Conservation (phyloP, 495 filamentous ascomycete genomes). For the Tetracladium setigerum region DNA sequence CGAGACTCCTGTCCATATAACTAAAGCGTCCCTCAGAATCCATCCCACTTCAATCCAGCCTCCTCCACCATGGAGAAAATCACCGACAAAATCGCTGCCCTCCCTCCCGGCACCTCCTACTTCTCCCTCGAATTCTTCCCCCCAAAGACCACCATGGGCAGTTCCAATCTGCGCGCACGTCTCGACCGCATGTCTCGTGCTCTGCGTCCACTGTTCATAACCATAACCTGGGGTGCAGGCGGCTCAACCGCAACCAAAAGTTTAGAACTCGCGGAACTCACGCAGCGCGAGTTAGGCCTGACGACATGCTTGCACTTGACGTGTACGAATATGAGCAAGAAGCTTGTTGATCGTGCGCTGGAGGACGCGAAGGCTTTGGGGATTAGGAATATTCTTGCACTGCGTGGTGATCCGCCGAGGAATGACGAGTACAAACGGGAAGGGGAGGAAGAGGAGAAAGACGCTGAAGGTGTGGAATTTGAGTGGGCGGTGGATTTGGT, state of each 20-base stretch:
- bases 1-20: too few relatives aligned
- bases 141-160: conserved; percentile 91
- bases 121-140: conserved; percentile 99
- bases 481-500: conserved; percentile 87
- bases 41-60: neutral
- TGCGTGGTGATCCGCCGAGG: conserved; percentile 89
- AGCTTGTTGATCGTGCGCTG: conserved; percentile 77
- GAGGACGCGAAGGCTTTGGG: conserved; percentile 90
- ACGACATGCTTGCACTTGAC: conserved; percentile 96
- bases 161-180: conserved; percentile 84
- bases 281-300: conserved; percentile 81
- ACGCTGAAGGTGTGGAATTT: conserved; percentile 63
- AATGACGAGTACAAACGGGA: conserved; percentile 70
- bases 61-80: conserved; percentile 69
- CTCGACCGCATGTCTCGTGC: conserved; percentile 92
- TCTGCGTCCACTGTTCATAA: conserved; percentile 87
- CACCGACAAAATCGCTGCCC: conserved; percentile 89
- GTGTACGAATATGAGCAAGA: conserved; percentile 93
- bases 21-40: too few relatives aligned
- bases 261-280: conserved; percentile 90
- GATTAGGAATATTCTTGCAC: conserved; percentile 86
- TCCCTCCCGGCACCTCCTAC: conserved; percentile 75
- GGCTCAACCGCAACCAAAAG: conserved; percentile 86
- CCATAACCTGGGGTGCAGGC: conserved; percentile 96
- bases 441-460: conserved; percentile 41